Evolutionary conservation across 2,329 filamentous ascomycete species (phyloP), one percentile per base, ranked within the genome.

Genomic region (Ceratocystis lukuohia): DNA sequence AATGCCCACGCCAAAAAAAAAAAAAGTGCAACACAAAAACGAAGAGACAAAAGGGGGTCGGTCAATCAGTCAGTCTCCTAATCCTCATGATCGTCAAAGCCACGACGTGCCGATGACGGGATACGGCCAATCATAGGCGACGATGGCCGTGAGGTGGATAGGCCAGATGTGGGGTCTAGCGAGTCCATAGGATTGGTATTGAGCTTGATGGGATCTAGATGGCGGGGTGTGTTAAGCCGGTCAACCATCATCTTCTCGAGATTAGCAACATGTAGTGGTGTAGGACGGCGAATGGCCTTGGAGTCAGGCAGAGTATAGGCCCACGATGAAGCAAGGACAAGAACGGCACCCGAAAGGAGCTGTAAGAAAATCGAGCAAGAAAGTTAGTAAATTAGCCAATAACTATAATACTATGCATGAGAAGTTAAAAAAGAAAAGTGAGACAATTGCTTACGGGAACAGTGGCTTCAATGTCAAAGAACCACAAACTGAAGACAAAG

Each of bases 241-340:
- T 84, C 84, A 50, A 86, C 81, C 12, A 80, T 80, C 1, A 84
- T 84, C 76, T 96, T 94, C 74, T 96, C 91, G 72, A 88, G 91
- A 69, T 79, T 84, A 61, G 86, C 87, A 68, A 92, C 86, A 69
- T 78, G 82, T 71, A 90, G 84, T 0, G 87, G 84, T 0, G 84
- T 78, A 25, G 89, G 84, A 17, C 85, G 83, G 53, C 71, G 71
- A 5, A 71, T 68, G 65, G 80, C 77, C 65, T 82, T 80, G 22
- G 81, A 78, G 69, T 91, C 84, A 0, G 85, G 65, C 5, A 82
- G 82, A 68, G 84, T 91, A 78, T 96, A 96, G 17, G 96, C 80
- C 74, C 91, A 96, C 1, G 91, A 95, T 2, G 92, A 88, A 53
- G 84, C 80, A 0, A 96, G 77, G 7, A 97, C 92, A 62, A 94